phyloP scores from a whole-genome alignment of 2,329 filamentous ascomycete genomes.

The Fusarium irregulare region DNA sequence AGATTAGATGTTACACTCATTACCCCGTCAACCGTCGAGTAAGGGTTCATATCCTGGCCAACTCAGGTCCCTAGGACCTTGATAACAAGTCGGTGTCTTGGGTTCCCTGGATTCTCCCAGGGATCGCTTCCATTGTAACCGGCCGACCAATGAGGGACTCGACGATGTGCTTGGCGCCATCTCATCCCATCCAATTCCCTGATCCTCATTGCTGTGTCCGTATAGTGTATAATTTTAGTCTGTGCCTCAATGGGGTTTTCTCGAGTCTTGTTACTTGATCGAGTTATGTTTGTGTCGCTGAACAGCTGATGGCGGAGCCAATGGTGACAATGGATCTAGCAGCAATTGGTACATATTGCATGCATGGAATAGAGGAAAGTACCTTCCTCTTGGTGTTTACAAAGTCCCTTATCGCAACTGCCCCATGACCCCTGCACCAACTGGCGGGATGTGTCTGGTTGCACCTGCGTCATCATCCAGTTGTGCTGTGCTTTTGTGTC shows the following conservation, averaged over 20 bases:
- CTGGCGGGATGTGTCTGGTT: slow-evolving; percentile 15
- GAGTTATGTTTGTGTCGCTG: slow-evolving; percentile 1
- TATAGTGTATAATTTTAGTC: slow-evolving; percentile 15
- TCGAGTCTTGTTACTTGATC: slow-evolving; percentile 12
- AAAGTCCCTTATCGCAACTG: slow-evolving; percentile 1
- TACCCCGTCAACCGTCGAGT: slow-evolving; percentile 9
- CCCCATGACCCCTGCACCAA: slow-evolving; percentile 24
- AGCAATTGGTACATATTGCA: not conserved
- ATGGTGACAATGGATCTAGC: not conserved
- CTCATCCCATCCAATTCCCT: slow-evolving; percentile 29
- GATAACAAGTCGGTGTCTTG: slow-evolving; percentile 25
- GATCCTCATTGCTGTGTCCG: slow-evolving; percentile 25
- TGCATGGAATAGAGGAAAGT: not conserved
- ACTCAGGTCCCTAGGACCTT: slow-evolving; percentile 5
- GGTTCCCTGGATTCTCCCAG: slow-evolving; percentile 24
- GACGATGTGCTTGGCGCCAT: slow-evolving; percentile 29
- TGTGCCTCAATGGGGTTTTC: slow-evolving; percentile 19
- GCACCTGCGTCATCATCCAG: slow-evolving; percentile 42
- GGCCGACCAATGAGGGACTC: slow-evolving; percentile 28
- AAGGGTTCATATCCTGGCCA: slow-evolving; percentile 19
- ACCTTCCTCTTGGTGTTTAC: not conserved
- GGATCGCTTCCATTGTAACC: slow-evolving; percentile 31
- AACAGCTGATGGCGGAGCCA: slow-evolving; percentile 13
- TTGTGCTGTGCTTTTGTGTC: slow-evolving; percentile 25
- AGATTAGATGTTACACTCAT: not conserved